Percentiles rank a stretch among this genome's conserved stretches.
phyloP scores from a whole-genome alignment of 2,329 filamentous ascomycete genomes.

The Hymenoscyphus occultus region DNA sequence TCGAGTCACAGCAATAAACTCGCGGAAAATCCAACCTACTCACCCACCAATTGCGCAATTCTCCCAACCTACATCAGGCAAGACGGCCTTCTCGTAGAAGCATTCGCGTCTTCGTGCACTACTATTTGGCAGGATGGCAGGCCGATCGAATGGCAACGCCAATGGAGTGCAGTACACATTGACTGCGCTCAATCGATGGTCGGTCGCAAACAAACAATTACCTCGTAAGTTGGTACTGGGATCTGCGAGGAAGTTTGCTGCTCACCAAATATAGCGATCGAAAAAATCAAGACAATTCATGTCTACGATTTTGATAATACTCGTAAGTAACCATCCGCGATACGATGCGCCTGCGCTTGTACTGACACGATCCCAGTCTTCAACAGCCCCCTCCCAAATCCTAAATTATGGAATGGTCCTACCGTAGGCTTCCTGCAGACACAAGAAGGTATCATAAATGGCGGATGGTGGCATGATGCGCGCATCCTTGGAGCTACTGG shows the following conservation, averaged over 20 bases:
- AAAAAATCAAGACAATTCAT: slow-evolving; percentile 75
- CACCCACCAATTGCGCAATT: not conserved
- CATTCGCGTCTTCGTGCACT: slow-evolving; percentile 12
- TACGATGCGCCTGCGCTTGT: slow-evolving; percentile 1
- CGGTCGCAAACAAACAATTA: slow-evolving; percentile 68
- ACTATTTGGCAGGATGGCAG: slow-evolving; percentile 21
- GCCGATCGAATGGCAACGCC: slow-evolving; percentile 13
- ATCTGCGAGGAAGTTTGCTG: slow-evolving; percentile 10
- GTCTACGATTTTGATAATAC: slow-evolving; percentile 99
- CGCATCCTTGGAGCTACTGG: slow-evolving; percentile 84
- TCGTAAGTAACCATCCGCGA: slow-evolving; percentile 48
- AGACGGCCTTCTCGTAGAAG: not conserved
- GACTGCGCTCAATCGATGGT: slow-evolving; percentile 81
- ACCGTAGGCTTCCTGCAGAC: slow-evolving; percentile 75
- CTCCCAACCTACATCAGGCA: not conserved
- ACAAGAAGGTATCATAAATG: slow-evolving; percentile 73
- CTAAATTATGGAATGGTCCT: slow-evolving; percentile 76
- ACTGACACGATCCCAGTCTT: slow-evolving; percentile 61
- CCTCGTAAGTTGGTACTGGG: slow-evolving; percentile 50
- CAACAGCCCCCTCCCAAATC: slow-evolving; percentile 84
- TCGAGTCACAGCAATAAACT: not conserved
- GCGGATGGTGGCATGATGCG: slow-evolving; percentile 96
- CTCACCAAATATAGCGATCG: slow-evolving; percentile 46
- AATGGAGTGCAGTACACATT: slow-evolving; percentile 48
- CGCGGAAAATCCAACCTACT: not conserved